Conservation (phyloP, 1,139 yeast species). For the Nakaseomyces bracarensis region DNA sequence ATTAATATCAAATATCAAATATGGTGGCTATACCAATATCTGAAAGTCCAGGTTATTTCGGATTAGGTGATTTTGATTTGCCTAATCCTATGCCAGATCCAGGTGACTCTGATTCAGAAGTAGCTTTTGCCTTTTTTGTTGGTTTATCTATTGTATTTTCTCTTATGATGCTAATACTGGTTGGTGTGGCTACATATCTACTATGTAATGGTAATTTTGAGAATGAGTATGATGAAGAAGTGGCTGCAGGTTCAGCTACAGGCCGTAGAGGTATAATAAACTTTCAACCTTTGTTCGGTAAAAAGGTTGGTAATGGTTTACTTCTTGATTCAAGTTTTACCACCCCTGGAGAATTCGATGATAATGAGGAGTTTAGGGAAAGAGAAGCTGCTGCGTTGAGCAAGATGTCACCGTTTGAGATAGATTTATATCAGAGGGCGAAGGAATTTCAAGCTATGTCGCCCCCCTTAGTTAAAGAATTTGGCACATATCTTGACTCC, state of each 20-base stretch:
- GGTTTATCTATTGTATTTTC: slow-evolving; percentile 37
- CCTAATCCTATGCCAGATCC: slow-evolving; percentile 14
- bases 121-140: slow-evolving; percentile 37
- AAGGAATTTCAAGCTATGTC: slow-evolving; percentile 34
- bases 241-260: slow-evolving; percentile 14
- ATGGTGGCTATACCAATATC: not conserved
- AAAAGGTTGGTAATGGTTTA: slow-evolving; percentile 20
- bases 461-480: slow-evolving; percentile 37
- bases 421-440: slow-evolving; percentile 33
- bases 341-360: slow-evolving; percentile 35
- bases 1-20: no score
- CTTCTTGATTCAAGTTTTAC: slow-evolving; percentile 33
- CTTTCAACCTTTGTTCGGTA: slow-evolving; percentile 19
- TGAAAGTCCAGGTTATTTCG: not conserved
- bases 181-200: slow-evolving; percentile 34
- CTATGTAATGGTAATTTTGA: slow-evolving; percentile 33
- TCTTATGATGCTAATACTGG: slow-evolving; percentile 32
- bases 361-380: slow-evolving; percentile 28
- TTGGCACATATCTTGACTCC: slow-evolving; percentile 36
- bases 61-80: not conserved
- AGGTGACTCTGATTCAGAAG: slow-evolving; percentile 26
- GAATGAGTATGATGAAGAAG: slow-evolving; percentile 29
- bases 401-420: slow-evolving; percentile 32
- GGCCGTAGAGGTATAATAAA: slow-evolving; percentile 16
- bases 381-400: slow-evolving; percentile 32